Conservation (phyloP, 139 green algal species). For the Chlamydomonas incerta region DNA sequence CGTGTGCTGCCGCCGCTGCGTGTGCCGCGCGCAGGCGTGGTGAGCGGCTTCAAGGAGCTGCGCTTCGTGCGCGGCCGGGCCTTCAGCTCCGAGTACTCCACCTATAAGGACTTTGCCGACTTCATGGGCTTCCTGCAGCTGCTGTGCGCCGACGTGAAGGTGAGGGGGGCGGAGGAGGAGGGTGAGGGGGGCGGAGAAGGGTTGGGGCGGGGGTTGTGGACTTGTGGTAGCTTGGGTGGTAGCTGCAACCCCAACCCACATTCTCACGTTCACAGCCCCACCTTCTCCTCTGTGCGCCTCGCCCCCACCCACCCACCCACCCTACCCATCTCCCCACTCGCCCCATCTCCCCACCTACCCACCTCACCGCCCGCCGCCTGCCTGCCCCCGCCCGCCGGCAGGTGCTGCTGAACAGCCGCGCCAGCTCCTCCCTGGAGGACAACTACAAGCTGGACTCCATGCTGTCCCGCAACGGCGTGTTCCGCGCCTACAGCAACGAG, state of each 20-base stretch:
- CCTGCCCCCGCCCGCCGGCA: background rate
- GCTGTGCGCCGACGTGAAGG: slow-evolving; percentile 12
- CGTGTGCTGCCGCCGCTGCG: background rate
- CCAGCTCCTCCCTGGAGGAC: background rate
- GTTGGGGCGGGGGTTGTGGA: too few relatives aligned
- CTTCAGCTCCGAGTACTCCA: background rate
- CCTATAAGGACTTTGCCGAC: background rate
- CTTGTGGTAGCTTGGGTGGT: too few relatives aligned
- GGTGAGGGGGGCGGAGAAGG: too few relatives aligned
- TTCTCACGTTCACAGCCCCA: too few relatives aligned
- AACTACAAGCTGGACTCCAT: slow-evolving; percentile 22
- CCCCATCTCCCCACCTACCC: too few relatives aligned
- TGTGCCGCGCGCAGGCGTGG: background rate
- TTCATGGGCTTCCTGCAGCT: background rate
- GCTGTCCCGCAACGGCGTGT: background rate
- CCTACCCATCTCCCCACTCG: too few relatives aligned
- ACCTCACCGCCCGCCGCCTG: too few relatives aligned
- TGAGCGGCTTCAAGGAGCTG: slow-evolving; percentile 35
- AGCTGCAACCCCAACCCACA: too few relatives aligned
- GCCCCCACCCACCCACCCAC: too few relatives aligned
- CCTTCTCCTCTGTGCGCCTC: too few relatives aligned
- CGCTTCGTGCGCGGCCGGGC: slow-evolving; percentile 29
- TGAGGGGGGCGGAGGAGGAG: too few relatives aligned
- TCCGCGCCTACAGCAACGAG: background rate
- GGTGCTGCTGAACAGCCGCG: slow-evolving; percentile 16